Evolutionary conservation across 169 alveolate genomes (phyloP), one percentile per base, ranked within the genome.

Genomic region (Cryptosporidium muris): DNA sequence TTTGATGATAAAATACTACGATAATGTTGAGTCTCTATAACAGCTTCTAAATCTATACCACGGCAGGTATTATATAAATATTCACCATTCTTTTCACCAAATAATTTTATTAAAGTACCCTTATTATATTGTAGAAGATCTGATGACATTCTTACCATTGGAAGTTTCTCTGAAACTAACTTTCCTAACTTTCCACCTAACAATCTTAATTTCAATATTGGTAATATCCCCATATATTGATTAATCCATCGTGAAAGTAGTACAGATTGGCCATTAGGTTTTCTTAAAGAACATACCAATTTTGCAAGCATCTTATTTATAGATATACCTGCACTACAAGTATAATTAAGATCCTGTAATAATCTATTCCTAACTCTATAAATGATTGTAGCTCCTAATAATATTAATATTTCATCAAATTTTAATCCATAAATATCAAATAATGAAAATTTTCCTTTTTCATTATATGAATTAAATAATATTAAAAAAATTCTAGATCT

Each of bases 121-220:
- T 56, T 3, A 1, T 45, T 14, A 9, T 45, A 43, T 48, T 56
- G 54, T 42, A 56, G 82, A 34, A 74, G 60, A 60, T 74, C 82
- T 42, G 43, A 56, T 40, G 60, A 56, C 4, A 9, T 9, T 42
- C 16, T 58, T 9, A 74, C 64, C 11, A 47, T 53, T 52, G 82
- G 82, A 7, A 43, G 38, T 45, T 34, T 56, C 45, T 74, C 82
- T 16, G 51, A 25, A 8, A 74, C 34, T 45, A n/a, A 34, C 43
- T 42, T 54, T 11, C 82, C 82, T 12, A 74, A 49, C 47, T 74
- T 74, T 11, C 82, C 82, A 56, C 82, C 82, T 49, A 74, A 74
- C 12, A 36, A 74, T 60, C 82, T 74, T 60, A 74, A 60, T 56
- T 74, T 74, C 14, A 74, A 47, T n/a, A 74, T 53, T 11, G 14